Conservation (phyloP, 2,329 filamentous ascomycete species). For the Ophiostoma sp. region DNA sequence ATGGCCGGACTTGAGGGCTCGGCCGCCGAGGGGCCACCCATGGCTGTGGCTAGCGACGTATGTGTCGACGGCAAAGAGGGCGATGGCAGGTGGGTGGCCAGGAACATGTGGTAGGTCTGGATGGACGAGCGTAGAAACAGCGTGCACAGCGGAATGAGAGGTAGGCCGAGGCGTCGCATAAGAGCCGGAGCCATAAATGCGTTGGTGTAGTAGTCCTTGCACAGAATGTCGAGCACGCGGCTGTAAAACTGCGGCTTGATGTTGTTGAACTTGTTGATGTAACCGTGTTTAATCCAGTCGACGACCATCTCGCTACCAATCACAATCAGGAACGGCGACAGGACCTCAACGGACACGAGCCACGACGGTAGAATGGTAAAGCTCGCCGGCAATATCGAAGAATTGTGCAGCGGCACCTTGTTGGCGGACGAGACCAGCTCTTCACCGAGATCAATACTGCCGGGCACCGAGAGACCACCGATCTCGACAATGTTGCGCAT, state of each 20-base stretch:
- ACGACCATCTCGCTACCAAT: constrained; percentile 95
- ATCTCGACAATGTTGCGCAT: constrained; percentile 95
- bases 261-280: constrained; percentile 98
- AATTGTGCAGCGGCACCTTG: constrained; percentile 57
- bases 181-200: constrained; percentile 87
- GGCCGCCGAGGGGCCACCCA: constrained; percentile 48
- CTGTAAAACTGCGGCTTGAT: constrained; percentile 85
- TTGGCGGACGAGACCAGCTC: constrained; percentile 38
- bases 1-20: constrained; percentile 64
- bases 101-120: constrained; percentile 97
- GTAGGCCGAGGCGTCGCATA: constrained; percentile 81
- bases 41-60: constrained; percentile 46
- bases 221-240: constrained; percentile 84
- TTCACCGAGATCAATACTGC: constrained; percentile 35
- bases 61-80: constrained; percentile 61
- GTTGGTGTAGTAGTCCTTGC: constrained; percentile 97
- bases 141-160: constrained; percentile 86
- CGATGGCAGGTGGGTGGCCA: constrained; percentile 76
- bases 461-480: constrained; percentile 66
- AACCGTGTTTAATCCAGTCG: constrained; percentile 94
- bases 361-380: constrained; percentile 85
- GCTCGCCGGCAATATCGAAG: constrained; percentile 78
- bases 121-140: constrained; percentile 91
- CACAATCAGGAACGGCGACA: constrained; percentile 89
- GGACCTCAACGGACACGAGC: constrained; percentile 71